Base-by-base conservation (phyloP, 441 rosid genomes). In the Croton laevigatus region DNA sequence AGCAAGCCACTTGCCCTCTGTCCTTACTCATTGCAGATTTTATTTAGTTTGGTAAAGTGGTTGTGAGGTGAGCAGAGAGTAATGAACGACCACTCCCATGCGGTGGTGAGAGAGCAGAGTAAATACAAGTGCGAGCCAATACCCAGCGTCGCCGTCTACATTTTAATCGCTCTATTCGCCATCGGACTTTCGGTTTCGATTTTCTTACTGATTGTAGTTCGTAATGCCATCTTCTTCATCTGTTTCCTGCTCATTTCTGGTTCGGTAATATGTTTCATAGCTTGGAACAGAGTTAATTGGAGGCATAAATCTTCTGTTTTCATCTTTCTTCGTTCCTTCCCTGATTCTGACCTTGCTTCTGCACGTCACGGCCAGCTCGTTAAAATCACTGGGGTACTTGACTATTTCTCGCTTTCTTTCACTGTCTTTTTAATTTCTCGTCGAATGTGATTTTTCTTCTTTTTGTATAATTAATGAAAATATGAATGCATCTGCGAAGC, bases 21-120 rank as follows among this genome's bases (percentile, higher is more conserved):
- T 8, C 10, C 22, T 53, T 2, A 7, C 8, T 19, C 27, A n/a
- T 46, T 11, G 19, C 2, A 6, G 57, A 6, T 8, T 13, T 8
- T 13, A 17, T 7, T 7, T 6, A 13, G 8, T 52, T 51, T 38
- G 9, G 67, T 40, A 36, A 34, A 38, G 48, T 36, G 37, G 3
- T 8, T 36, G 46, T 8, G 20, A 17, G 27, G 34, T 32, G 62
- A 38, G 32, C 5, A 38, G 54, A 52, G 19, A 85, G 86, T 66
- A 71, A 86, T 86, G 89, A 86, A 83, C 83, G 77, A 86, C 80
- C 84, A 80, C 60, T 81, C 84, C 52, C 72, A 65, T 66, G 83
- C 62, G 46, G 78, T 73, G 60, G 32, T 73, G 62, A 72, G 77
- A 72, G 86, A 82, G 59, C 81, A 81, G 36, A 80, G 49, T 3